Conservation (phyloP, 2,329 filamentous ascomycete genomes). For the Xylariales sp. region DNA sequence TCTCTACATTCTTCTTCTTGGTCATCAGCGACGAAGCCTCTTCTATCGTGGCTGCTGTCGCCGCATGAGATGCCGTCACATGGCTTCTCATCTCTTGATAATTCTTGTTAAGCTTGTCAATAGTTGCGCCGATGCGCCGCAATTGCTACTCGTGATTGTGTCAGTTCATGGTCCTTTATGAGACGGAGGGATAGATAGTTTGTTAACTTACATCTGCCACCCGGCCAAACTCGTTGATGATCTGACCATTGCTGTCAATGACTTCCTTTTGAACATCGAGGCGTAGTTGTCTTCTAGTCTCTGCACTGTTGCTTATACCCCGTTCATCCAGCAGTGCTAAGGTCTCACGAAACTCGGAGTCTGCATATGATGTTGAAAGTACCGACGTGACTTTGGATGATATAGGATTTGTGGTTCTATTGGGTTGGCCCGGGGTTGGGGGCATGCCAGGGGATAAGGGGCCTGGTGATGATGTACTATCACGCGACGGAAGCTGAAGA, state of each 20-base stretch:
- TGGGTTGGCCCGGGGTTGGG: conserved; percentile 47
- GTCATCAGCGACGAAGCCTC: conserved; percentile 80
- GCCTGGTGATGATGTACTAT: conserved; percentile 44
- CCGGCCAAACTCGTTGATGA: conserved; percentile 87
- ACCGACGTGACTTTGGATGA: conserved; percentile 85
- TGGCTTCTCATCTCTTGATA: conserved; percentile 85
- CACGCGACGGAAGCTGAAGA: conserved; percentile 45
- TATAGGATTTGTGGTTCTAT: conserved; percentile 71
- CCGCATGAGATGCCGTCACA: conserved; percentile 77
- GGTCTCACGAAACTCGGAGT: conserved; percentile 89
- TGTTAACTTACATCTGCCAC: conserved; percentile 72
- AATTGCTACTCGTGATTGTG: conserved; percentile 70
- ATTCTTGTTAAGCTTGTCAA: conserved; percentile 80
- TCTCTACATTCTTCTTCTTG: conserved; percentile 79
- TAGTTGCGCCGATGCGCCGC: conserved; percentile 81
- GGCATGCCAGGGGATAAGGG: conserved; percentile 50
- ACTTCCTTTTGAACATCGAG: conserved; percentile 91
- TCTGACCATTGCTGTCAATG: conserved; percentile 89
- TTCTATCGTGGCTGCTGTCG: conserved; percentile 78
- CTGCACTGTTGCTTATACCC: conserved; percentile 77
- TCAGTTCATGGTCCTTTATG: conserved; percentile 17
- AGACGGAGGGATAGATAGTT: not conserved
- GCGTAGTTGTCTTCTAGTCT: conserved; percentile 81
- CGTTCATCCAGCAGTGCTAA: conserved; percentile 81
- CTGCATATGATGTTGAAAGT: conserved; percentile 90